Conservation (phyloP, 2,329 filamentous ascomycete species). For the Spiromastix sp. region DNA sequence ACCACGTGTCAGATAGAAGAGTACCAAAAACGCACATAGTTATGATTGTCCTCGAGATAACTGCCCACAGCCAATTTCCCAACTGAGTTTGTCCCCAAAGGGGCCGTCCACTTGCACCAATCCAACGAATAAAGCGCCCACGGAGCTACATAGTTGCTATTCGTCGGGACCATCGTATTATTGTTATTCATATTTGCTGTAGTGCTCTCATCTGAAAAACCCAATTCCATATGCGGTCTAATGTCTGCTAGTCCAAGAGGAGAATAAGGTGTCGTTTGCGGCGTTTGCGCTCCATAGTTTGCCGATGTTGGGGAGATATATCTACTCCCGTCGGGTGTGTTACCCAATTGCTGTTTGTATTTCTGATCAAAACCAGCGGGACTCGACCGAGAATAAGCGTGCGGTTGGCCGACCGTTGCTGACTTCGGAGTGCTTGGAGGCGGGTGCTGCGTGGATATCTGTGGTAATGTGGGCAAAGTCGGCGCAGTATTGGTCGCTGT, state of each 20-base stretch:
- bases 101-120: slow-evolving; percentile 96
- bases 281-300: slow-evolving; percentile 43
- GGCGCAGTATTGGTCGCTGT: slow-evolving; percentile 48
- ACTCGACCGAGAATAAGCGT: slow-evolving; percentile 77
- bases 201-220: slow-evolving; percentile 58
- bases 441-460: slow-evolving; percentile 33
- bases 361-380: slow-evolving; percentile 53
- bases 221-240: slow-evolving; percentile 72
- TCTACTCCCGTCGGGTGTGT: slow-evolving; percentile 58
- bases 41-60: slow-evolving; percentile 95
- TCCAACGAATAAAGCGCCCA: slow-evolving; percentile 97
- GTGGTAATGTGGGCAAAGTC: slow-evolving; percentile 46
- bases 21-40: slow-evolving; percentile 70
- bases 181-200: slow-evolving; percentile 53
- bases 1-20: too few species aligned
- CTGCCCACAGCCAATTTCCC: slow-evolving; percentile 93
- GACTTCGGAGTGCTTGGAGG: slow-evolving; percentile 50
- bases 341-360: slow-evolving; percentile 52
- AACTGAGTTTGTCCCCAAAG: slow-evolving; percentile 54
- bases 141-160: slow-evolving; percentile 86
- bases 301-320: slow-evolving; percentile 41
- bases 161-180: slow-evolving; percentile 54
- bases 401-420: slow-evolving; percentile 53
- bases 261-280: slow-evolving; percentile 60
- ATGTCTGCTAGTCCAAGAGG: slow-evolving; percentile 89